Evolutionary conservation across 805 yeast genomes (phyloP), one percentile per base, ranked within the genome.

Genomic region (Metschnikowia bowlesiae): DNA sequence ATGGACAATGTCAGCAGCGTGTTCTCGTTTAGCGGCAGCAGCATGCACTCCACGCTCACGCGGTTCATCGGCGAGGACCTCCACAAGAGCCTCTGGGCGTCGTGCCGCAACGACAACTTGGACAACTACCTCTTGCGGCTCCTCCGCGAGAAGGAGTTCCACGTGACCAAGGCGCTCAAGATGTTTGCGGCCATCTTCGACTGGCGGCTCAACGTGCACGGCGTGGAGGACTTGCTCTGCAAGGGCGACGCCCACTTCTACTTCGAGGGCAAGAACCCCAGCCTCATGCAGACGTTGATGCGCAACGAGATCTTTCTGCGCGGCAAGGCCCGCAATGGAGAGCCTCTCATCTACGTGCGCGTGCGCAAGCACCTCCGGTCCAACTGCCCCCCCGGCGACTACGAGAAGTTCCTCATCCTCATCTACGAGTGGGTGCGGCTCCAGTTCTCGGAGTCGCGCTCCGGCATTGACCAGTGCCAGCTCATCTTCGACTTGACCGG

Each of bases 51-150:
- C 11, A 8, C 32, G 11, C 44, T 49, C 26, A 28, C 39, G 18
- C 39, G 37, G 10, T 54, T 44, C 34, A 44, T 50, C 6, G 44
- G 52, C 2, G 57, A 54, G 31, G 57, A 54, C n/a, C 42, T 54
- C 31, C 57, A 54, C 40, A 35, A 35, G n/a, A 43, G 52, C 28
- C 47, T 54, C 28, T 54, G 57, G 57, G 48, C 48, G 2, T n/a
- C 40, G 31, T 35, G 51, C 29, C 46, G 53, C 16, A 52, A 52
- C 41, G 56, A 50, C 32, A 43, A 33, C 13, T 22, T 43, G 31
- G 57, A 54, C 44, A 54, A 54, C 39, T 50, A 36, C 34, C 8
- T 54, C 6, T 49, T 54, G n/a, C 46, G 50, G 8, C 47, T 49
- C 29, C 43, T 54, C 32, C 51, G 57, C 3, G 31, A 38, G 6